Percentiles rank a stretch among this genome's conserved stretches.
phyloP scores from a whole-genome alignment of 148 eudicot species.

The Nepenthes mirabilis region DNA sequence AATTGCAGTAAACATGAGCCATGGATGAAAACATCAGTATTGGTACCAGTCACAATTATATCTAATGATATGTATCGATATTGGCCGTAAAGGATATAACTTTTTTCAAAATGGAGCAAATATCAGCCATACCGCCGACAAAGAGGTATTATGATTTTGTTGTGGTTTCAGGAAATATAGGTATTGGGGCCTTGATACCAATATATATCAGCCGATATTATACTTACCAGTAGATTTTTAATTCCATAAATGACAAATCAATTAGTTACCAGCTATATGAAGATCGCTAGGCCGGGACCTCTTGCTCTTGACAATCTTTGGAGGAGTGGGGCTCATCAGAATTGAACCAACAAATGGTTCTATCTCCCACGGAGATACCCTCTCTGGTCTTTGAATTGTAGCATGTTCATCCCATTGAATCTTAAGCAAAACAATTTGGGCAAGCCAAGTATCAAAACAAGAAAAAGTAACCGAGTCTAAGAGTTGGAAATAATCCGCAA shows the following conservation, averaged over 20 bases:
- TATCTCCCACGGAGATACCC: conserved; percentile 90
- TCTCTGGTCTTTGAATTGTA: conserved; percentile 50
- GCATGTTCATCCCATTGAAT: conserved; percentile 93
- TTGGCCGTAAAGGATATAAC: no score
- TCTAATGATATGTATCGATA: no score
- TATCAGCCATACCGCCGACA: no score
- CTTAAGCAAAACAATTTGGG: conserved; percentile 21
- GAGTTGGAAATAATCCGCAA: neutral
- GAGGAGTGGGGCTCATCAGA: conserved; percentile 30
- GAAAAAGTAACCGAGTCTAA: neutral
- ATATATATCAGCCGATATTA: no score
- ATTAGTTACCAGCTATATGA: conserved; percentile 30
- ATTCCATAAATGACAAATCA: no score
- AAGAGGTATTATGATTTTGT: no score
- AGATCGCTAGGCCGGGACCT: conserved; percentile 56
- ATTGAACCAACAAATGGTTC: conserved; percentile 56
- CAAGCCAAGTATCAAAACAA: neutral
- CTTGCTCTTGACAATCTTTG: conserved; percentile 39
- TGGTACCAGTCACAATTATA: no score
- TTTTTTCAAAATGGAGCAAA: no score
- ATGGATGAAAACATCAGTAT: neutral
- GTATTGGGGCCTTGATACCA: no score
- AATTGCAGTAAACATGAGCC: neutral
- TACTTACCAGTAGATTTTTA: no score
- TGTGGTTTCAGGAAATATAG: no score